Evolutionary conservation across 768 basidiomycete genomes (phyloP).

Genomic region (Amanita fuliginea): DNA sequence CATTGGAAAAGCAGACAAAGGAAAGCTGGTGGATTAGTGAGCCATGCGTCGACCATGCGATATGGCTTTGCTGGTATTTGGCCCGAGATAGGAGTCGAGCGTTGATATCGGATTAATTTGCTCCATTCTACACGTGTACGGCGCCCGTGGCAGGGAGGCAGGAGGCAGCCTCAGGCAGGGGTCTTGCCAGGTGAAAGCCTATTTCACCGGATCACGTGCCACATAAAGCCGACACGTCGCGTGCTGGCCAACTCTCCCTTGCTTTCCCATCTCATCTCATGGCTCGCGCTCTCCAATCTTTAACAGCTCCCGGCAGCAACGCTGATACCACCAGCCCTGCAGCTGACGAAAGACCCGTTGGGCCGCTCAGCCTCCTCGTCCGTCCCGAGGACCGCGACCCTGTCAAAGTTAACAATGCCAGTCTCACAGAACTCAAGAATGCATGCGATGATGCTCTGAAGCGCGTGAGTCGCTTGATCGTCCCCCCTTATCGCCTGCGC

Average conservation of each 20-base stretch:
- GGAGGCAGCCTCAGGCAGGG: too few species aligned
- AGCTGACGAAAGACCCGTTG: constrained; percentile 39
- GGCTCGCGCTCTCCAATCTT: too few species aligned
- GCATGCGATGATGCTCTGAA: constrained; percentile 84
- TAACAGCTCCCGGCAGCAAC: not conserved
- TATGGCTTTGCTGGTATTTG: constrained; percentile 19
- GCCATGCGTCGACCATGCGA: constrained; percentile 29
- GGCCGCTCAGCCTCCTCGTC: constrained; percentile 40
- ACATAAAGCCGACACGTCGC: too few species aligned
- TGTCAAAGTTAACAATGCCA: constrained; percentile 53
- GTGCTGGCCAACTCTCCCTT: too few species aligned
- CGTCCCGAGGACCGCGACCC: constrained; percentile 35
- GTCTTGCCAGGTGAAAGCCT: too few species aligned
- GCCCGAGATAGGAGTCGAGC: not conserved
- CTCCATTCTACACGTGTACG: too few species aligned
- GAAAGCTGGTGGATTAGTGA: constrained; percentile 18
- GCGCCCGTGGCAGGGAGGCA: too few species aligned
- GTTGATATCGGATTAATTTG: too few species aligned
- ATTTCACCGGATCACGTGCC: too few species aligned
- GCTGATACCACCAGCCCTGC: too few species aligned
- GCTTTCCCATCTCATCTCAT: too few species aligned
- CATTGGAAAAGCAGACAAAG: constrained; percentile 28
- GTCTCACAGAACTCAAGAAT: constrained; percentile 49
- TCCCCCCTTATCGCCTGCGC: not conserved
- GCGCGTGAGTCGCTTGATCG: constrained; percentile 44